Evolutionary conservation across 805 yeast species (phyloP), one percentile per base, ranked within the genome.

Genomic region (Candida boleticola): DNA sequence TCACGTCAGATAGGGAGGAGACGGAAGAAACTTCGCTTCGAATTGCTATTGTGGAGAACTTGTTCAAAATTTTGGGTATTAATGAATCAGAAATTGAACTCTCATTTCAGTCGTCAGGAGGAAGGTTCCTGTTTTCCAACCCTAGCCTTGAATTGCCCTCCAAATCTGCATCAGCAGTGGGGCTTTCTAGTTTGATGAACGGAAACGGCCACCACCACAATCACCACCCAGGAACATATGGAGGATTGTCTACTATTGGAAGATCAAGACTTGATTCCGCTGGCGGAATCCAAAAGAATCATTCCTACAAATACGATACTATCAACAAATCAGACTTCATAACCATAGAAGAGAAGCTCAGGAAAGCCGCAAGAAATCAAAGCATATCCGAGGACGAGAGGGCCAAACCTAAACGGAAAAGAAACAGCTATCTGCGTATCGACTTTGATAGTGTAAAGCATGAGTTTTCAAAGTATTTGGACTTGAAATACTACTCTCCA

Each of bases 1-100:
- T 81, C 48, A 73, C 83, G 4, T 79, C 74, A 23, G 82, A 79
- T 29, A 48, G 58, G 25, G 88, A 83, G 45, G 92, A 83, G 49
- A 79, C 85, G 0, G 89, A 85, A 51, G 92, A 85, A 37, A 69
- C 79, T 0, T 73, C 85, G 0, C 60, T 84, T 20, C 66, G 85
- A 41, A 66, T 73, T 17, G 87, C 92, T 0, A 60, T 89, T 1
- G 75, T 83, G 4, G 95, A 86, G 50, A 83, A 81, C 20, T 74
- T 89, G 32, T 83, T 89, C 55, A 73, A 73, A 39, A 64, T 79
- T 25, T 64, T 89, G 26, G 96, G 96, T 0, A 71, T 89, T 9
- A 56, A 58, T 16, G 70, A 64, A 34, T 74, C 13, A 11, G 37
- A 36, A 22, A 17, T 21, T 29, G 18, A 4, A 14, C 25, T 13